Evolutionary conservation across 1,284 basidiomycete genomes (phyloP).

Genomic region (Salmacisia buchloeana): DNA sequence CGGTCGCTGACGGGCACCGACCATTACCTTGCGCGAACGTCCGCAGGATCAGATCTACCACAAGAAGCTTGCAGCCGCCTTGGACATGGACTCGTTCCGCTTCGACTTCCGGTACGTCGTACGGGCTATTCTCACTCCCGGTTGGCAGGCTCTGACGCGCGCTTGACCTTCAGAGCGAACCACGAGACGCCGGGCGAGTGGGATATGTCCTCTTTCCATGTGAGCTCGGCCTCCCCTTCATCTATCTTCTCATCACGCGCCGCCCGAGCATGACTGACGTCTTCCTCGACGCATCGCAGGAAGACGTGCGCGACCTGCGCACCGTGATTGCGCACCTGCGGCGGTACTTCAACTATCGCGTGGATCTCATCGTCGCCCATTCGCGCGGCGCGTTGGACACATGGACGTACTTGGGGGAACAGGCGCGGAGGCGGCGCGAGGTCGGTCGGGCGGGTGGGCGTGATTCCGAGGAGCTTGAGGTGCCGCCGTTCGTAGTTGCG

Average conservation of each 20-base stretch:
- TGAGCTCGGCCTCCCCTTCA: neutral
- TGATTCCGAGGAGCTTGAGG: conserved; percentile 10
- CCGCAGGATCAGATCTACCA: conserved; percentile 67
- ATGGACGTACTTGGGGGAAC: conserved; percentile 9
- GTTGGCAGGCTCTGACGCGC: neutral
- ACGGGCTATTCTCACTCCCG: neutral
- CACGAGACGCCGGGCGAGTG: conserved; percentile 67
- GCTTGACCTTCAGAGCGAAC: conserved; percentile 57
- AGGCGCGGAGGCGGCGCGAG: neutral
- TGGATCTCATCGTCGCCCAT: conserved; percentile 67
- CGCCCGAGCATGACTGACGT: neutral
- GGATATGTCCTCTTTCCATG: conserved; percentile 52
- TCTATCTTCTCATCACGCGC: neutral
- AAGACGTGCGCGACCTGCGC: conserved; percentile 63
- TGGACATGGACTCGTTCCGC: conserved; percentile 71
- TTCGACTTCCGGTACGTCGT: conserved; percentile 66
- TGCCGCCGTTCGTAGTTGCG: conserved; percentile 58
- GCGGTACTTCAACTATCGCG: conserved; percentile 60
- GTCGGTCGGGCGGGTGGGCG: too few relatives aligned
- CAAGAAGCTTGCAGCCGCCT: conserved; percentile 62
- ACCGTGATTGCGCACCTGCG: conserved; percentile 63
- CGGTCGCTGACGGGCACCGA: neutral
- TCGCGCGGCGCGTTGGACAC: conserved; percentile 58
- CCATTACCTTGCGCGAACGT: neutral
- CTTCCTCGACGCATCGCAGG: conserved; percentile 19